These are phyloP conservation scores for Paecilomyces variotii DNA, from an alignment of 2,329 filamentous ascomycete species.

Conservation along the genomic window DNA sequence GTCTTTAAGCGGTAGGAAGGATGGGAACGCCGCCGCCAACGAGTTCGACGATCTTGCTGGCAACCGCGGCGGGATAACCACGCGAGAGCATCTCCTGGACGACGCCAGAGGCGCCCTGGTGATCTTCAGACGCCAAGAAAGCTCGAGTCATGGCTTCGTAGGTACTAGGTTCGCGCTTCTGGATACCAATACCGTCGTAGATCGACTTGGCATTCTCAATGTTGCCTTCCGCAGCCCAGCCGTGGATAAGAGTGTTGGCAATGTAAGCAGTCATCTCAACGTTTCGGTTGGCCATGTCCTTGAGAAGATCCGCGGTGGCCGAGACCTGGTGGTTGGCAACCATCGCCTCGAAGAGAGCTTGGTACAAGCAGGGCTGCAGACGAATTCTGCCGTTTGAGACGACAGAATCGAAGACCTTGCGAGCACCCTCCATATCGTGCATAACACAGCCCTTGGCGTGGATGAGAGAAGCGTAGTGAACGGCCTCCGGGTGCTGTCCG, in stretches of 20 bases:
- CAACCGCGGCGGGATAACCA: constrained; percentile 85
- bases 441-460: constrained; percentile 92
- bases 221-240: constrained; percentile 80
- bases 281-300: constrained; percentile 62
- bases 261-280: constrained; percentile 95
- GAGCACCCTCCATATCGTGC: constrained; percentile 81
- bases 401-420: constrained; percentile 72
- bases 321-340: constrained; percentile 84
- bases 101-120: constrained; percentile 64
- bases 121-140: constrained; percentile 75
- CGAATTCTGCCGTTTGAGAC: constrained; percentile 59
- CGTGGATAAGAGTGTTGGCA: constrained; percentile 94
- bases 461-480: constrained; percentile 92
- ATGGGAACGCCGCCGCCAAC: constrained; percentile 45
- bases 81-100: constrained; percentile 85
- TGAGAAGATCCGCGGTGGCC: constrained; percentile 65
- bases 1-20: constrained; percentile 15
- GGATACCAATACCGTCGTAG: constrained; percentile 68
- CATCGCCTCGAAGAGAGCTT: constrained; percentile 94
- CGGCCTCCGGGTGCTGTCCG: constrained; percentile 73
- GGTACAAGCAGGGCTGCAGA: constrained; percentile 80
- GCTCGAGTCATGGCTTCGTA: constrained; percentile 98
- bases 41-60: constrained; percentile 87
- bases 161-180: constrained; percentile 87
- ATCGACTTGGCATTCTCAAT: constrained; percentile 70